Base-by-base conservation (phyloP, 2,329 filamentous ascomycete species). In the Diaporthe sp. region DNA sequence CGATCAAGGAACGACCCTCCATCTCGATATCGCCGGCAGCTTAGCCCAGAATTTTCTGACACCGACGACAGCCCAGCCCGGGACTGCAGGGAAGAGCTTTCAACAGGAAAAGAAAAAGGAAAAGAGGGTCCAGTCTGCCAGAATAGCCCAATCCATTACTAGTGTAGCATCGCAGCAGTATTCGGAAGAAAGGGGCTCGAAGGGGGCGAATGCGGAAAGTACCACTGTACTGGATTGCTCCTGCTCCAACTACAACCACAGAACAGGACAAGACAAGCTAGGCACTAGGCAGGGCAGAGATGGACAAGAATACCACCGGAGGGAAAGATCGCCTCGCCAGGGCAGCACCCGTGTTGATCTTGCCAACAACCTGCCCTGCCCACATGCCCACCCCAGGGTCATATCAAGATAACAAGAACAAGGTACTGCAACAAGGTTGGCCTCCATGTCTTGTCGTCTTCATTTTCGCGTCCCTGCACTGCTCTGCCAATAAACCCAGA, bases 1-100 rank as follows among this genome's bases (percentile, higher is more conserved):
- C 47, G 34, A 70, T 10, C 65, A 70, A 70, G 65, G 65, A 55
- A n/a, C 7, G 34, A 70, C 65, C 65, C 65, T 70, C 49, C 65
- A 70, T 55, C 31, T 70, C 20, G 65, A 70, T 55, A 70, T 70
- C 49, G 65, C 31, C 34, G 49, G 17, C 15, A 28, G 28, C 34
- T 42, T 42, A 28, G 65, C 25, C 49, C 49, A 13, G 65, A 70
- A 55, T 55, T 70, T 51, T 55, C 65, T 55, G 49, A 55, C 49
- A 42, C 65, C 49, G 31, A 9, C 22, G 31, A 49, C 31, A 53
- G 22, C 47, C 31, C 47, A 68, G 17, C 47, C 31, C 47, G 47
- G 63, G 7, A 25, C 7, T 34, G 15, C 65, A 70, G 49, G 65
- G 65, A 70, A 70, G 47, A 70, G 65, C 65, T 70, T 34, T 55